Evolutionary conservation across 495 filamentous ascomycete genomes (phyloP).

Genomic region (Lasiosphaeriaceae sp.): DNA sequence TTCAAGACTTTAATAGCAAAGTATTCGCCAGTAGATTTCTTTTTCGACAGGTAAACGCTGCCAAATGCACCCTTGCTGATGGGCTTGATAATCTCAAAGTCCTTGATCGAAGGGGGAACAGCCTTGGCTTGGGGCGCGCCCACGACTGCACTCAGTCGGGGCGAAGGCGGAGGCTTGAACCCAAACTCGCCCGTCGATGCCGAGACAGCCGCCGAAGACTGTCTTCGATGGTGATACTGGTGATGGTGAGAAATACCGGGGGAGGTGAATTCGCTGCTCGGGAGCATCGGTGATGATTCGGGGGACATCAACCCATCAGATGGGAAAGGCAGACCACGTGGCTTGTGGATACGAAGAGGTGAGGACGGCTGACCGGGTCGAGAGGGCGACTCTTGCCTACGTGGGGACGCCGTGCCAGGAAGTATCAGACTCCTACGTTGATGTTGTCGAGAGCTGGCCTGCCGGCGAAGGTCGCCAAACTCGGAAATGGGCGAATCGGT

Average conservation of each 20-base stretch:
- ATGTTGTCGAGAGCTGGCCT: constrained; percentile 68
- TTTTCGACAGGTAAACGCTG: constrained; percentile 95
- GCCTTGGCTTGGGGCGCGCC: constrained; percentile 71
- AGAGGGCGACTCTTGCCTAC: constrained; percentile 81
- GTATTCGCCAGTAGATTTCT: constrained; percentile 97
- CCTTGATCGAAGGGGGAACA: constrained; percentile 91
- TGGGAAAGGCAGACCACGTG: constrained; percentile 64
- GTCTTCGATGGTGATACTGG: constrained; percentile 88
- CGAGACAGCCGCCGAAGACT: constrained; percentile 86
- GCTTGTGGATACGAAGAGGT: constrained; percentile 81
- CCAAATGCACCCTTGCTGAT: constrained; percentile 99
- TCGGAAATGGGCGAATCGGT: constrained; percentile 93
- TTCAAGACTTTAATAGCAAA: constrained; percentile 98
- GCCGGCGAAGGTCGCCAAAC: constrained; percentile 61
- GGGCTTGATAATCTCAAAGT: constrained; percentile 98
- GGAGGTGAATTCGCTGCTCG: constrained; percentile 74
- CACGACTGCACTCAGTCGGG: constrained; percentile 68
- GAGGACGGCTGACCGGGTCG: constrained; percentile 72
- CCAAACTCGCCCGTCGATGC: constrained; percentile 48
- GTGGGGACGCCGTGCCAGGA: constrained; percentile 68
- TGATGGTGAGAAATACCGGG: constrained; percentile 52
- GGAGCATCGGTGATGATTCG: constrained; percentile 80
- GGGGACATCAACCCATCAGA: constrained; percentile 79
- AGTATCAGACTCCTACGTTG: constrained; percentile 81
- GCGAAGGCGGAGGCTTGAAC: constrained; percentile 70